phyloP scores from a whole-genome alignment of 1,284 basidiomycete species.

The Microbotryum saponariae region DNA sequence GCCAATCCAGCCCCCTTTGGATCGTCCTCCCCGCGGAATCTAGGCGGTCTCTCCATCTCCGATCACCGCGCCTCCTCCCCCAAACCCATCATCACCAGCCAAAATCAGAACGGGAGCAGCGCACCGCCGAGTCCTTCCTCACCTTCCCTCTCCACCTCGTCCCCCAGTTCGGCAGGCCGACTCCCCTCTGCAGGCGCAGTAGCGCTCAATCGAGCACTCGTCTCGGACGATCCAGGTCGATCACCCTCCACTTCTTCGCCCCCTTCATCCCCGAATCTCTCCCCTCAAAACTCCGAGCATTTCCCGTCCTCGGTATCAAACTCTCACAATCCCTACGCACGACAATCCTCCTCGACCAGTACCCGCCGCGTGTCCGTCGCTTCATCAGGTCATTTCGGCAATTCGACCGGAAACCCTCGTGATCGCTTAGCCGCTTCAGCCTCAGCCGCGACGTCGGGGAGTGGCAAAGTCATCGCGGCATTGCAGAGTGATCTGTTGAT shows the following conservation, averaged over 20 bases:
- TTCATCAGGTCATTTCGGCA: neutral
- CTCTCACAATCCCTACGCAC: neutral
- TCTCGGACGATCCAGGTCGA: slow-evolving; percentile 13
- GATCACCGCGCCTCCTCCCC: neutral
- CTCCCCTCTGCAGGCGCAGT: slow-evolving; percentile 5
- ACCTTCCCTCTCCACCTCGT: neutral
- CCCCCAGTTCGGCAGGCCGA: neutral
- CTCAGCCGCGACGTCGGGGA: slow-evolving; percentile 17
- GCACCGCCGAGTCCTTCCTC: neutral
- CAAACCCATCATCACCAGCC: slow-evolving; percentile 1
- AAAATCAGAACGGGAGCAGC: neutral
- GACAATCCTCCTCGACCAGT: neutral
- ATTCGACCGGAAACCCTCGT: slow-evolving; percentile 3
- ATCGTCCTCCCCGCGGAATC: slow-evolving; percentile 17
- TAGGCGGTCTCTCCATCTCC: neutral
- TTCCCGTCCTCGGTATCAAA: neutral
- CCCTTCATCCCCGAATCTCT: neutral
- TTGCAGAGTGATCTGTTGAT: slow-evolving; percentile 26
- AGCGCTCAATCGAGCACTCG: slow-evolving; percentile 20
- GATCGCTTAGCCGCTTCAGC: slow-evolving; percentile 21
- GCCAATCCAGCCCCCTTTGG: slow-evolving; percentile 25
- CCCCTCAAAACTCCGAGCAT: neutral
- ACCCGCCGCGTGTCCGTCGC: neutral
- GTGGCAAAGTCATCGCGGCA: slow-evolving; percentile 29
- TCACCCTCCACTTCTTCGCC: neutral